These are phyloP conservation scores for Mycena haematopus DNA, from an alignment of 768 basidiomycete species.

Conservation along the genomic window DNA sequence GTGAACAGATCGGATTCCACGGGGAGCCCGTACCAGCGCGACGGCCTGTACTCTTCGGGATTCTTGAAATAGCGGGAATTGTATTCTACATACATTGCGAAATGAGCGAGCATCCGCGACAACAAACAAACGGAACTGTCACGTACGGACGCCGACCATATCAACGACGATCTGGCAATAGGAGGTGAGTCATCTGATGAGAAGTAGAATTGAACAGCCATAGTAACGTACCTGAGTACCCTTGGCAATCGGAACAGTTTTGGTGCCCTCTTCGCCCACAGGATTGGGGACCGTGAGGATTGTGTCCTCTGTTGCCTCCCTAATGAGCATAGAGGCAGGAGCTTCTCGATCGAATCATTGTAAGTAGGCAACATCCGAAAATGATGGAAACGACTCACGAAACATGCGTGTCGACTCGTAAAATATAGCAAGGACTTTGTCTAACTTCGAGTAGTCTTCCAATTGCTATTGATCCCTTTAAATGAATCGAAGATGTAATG, in stretches of 20 bases:
- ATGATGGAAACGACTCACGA: slow-evolving; percentile 29
- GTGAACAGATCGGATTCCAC: slow-evolving; percentile 43
- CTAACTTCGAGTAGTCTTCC: slow-evolving; percentile 31
- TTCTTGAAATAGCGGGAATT: slow-evolving; percentile 57
- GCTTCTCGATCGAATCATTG: slow-evolving; percentile 15
- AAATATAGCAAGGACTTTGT: slow-evolving; percentile 38
- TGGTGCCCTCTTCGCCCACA: slow-evolving; percentile 35
- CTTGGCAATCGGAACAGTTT: slow-evolving; percentile 33
- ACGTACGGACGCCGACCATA: slow-evolving; percentile 37
- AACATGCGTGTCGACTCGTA: slow-evolving; percentile 40
- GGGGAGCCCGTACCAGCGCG: slow-evolving; percentile 53
- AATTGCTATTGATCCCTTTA: neutral
- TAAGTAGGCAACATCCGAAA: neutral
- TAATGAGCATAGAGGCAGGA: slow-evolving; percentile 34
- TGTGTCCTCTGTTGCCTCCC: slow-evolving; percentile 38
- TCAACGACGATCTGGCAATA: slow-evolving; percentile 34
- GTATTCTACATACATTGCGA: slow-evolving; percentile 46
- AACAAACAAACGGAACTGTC: neutral
- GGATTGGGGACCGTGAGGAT: slow-evolving; percentile 35
- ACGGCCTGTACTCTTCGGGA: slow-evolving; percentile 55
- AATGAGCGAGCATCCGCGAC: slow-evolving; percentile 3
- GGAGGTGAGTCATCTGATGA: too few species aligned
- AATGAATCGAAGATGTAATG: too few species aligned
- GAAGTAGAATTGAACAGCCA: neutral
- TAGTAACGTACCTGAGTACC: slow-evolving; percentile 28